A percentile compares a stretch with the other conserved stretches of the same genome.
These are phyloP conservation scores for Sporothrix pallida DNA, from an alignment of 2,329 filamentous ascomycete species.

Conservation along the genomic window DNA sequence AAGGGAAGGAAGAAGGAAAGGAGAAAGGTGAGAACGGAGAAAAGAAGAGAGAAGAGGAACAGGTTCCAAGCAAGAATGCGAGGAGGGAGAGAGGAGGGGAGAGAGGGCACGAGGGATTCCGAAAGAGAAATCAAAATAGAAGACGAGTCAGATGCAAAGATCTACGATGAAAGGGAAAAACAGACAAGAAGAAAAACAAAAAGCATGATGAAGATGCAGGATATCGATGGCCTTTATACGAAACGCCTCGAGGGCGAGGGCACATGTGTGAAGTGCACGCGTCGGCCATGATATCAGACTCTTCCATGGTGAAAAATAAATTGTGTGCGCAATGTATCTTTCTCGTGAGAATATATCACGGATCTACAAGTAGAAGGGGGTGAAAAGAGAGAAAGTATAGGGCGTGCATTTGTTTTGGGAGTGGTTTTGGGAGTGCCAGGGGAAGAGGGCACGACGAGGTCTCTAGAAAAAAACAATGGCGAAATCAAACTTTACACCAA, in stretches of 20 bases:
- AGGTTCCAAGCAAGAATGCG: not conserved
- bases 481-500: too few relatives aligned
- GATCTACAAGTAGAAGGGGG: constrained; percentile 12
- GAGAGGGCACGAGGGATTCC: not conserved
- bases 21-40: not conserved
- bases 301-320: not conserved
- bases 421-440: not conserved
- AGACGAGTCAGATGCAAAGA: not conserved
- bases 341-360: constrained; percentile 25
- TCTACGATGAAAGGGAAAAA: constrained; percentile 1
- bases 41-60: not conserved
- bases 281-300: constrained; percentile 20
- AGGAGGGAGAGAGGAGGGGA: not conserved
- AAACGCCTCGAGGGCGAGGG: not conserved
- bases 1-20: not conserved
- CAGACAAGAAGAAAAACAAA: not conserved
- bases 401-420: not conserved
- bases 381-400: not conserved
- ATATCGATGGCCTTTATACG: constrained; percentile 25
- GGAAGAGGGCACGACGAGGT: constrained; percentile 19
- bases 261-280: not conserved
- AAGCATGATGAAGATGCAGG: not conserved
- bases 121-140: not conserved
- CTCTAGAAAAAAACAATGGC: constrained; percentile 16
- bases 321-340: constrained; percentile 17